Base-by-base conservation (phyloP, 306 rosid genomes). In the Morella rubra region DNA sequence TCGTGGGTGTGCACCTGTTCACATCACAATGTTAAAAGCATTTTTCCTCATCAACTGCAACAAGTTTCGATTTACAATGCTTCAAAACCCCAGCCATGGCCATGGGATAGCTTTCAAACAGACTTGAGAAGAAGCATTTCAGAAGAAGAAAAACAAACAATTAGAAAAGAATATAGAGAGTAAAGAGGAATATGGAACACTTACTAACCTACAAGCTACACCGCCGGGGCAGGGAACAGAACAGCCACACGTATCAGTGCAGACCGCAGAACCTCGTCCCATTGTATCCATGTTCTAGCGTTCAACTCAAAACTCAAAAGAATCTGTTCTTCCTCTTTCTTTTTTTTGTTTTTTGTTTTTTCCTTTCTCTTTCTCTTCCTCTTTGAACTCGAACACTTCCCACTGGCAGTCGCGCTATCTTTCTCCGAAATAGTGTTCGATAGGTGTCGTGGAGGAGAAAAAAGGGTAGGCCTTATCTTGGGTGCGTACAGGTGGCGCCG, bases 161-260 rank as follows among this genome's bases (percentile, higher is more conserved):
- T 11, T 47, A 12, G 2, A 47, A 5, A 8, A 47, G 52, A 46
- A 46, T 3, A 46, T 46, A 46, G 8, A 47, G 1, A 58, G 65
- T 19, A 20, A 19, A 11, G 4, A 22, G 9, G 16, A 58, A 22
- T 14, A 52, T 13, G 24, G 32, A 22, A 11, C 65, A 65, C 2
- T 5, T 12, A 65, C 45, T 18, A 40, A 79, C 90, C 88, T 86
- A 83, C 91, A 87, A 51, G 80, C 71, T 49, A 79, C 56, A 70
- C 50, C 85, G 41, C 88, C 91, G 1, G 84, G 15, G 27, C 91
- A 87, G 1, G 87, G 85, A 40, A 73, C 46, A 4, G 84, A 7
- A 76, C 91, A 85, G 54, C 84, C 88, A 37, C 91, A 87, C 7
- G 12, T 62, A 42, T 85, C 76, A 58, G 75, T 76, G 76, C 87